phyloP scores from a whole-genome alignment of 768 basidiomycete species.

The Chlorophyllum brunneum region DNA sequence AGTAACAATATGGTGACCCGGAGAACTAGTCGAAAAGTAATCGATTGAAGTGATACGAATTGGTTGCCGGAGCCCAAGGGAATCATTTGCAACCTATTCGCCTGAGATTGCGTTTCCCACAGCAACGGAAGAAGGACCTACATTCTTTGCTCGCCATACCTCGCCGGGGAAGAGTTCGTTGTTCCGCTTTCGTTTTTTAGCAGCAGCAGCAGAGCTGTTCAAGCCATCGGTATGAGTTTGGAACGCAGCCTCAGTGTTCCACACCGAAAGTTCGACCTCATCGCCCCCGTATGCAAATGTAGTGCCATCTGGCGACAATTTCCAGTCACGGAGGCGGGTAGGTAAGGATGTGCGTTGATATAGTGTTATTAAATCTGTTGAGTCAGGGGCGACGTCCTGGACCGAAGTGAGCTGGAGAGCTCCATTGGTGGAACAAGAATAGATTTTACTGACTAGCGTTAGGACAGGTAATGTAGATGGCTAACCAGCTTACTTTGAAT shows the following conservation, averaged over 20 bases:
- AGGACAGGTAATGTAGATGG: background rate
- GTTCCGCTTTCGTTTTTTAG: constrained; percentile 57
- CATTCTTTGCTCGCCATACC: constrained; percentile 84
- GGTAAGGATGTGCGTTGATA: constrained; percentile 42
- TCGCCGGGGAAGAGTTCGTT: constrained; percentile 66
- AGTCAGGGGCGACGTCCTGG: constrained; percentile 6
- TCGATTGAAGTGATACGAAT: constrained; percentile 70
- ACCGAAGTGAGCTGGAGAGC: constrained; percentile 52
- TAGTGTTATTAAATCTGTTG: constrained; percentile 10
- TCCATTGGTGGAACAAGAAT: constrained; percentile 73
- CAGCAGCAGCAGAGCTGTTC: constrained; percentile 13
- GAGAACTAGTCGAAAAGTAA: constrained; percentile 43
- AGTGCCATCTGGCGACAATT: constrained; percentile 43
- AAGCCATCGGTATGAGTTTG: constrained; percentile 23
- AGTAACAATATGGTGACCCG: constrained; percentile 50
- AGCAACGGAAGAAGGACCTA: constrained; percentile 24
- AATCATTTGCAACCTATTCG: constrained; percentile 67
- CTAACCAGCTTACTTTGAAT: constrained; percentile 41
- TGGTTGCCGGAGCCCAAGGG: constrained; percentile 71
- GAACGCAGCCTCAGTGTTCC: constrained; percentile 64
- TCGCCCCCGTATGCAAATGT: constrained; percentile 82
- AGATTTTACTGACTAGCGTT: background rate
- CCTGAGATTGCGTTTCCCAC: background rate
- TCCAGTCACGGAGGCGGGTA: constrained; percentile 67
- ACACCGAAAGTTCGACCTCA: constrained; percentile 81